Evolutionary conservation across 148 eudicot species (phyloP).

Genomic region (Linanthus parryae): DNA sequence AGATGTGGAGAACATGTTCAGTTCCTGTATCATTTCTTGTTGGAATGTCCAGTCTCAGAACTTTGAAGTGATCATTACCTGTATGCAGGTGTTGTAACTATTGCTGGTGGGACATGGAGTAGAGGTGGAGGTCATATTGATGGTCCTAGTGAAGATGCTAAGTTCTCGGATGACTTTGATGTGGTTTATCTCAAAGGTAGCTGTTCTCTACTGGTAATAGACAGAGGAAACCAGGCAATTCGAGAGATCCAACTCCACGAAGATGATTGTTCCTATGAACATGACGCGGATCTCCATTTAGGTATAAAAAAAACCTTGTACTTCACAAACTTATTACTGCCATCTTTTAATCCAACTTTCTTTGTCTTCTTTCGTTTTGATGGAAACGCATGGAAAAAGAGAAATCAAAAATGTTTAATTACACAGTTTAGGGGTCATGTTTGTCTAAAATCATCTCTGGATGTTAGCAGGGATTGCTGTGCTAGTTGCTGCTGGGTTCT

Average conservation of each 20-base stretch:
- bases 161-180: constrained; percentile 77
- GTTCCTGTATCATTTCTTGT: too few species aligned
- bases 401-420: too few species aligned
- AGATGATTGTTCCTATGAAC: constrained; percentile 50
- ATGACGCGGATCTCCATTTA: constrained; percentile 48
- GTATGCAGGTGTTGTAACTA: constrained; percentile 72
- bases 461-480: constrained; percentile 51
- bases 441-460: background rate
- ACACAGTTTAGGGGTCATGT: background rate
- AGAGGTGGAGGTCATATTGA: constrained; percentile 61
- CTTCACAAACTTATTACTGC: background rate
- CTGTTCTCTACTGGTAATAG: constrained; percentile 71
- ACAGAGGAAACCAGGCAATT: constrained; percentile 83
- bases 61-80: too few species aligned
- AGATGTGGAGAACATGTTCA: too few species aligned
- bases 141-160: constrained; percentile 73
- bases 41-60: background rate
- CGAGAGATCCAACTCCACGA: constrained; percentile 75
- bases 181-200: constrained; percentile 53
- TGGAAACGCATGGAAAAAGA: too few species aligned
- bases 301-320: constrained; percentile 49
- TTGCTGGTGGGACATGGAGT: constrained; percentile 72
- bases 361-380: too few species aligned
- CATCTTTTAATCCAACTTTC: too few species aligned
- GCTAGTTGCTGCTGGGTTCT: constrained; percentile 63